phyloP scores from a whole-genome alignment of 768 basidiomycete species.

The Mycena haematopus region DNA sequence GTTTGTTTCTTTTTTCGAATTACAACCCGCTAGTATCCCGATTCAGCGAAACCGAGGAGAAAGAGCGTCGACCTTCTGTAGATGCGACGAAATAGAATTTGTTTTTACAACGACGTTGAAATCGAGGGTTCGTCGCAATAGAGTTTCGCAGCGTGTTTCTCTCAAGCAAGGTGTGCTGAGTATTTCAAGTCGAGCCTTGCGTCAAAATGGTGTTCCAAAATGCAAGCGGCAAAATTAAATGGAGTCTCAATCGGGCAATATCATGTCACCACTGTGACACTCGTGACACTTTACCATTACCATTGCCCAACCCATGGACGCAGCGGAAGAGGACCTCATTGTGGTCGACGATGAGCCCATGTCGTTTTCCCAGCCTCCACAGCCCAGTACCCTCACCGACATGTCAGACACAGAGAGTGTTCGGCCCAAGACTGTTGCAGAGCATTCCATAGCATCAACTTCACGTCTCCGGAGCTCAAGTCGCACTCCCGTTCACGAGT shows the following conservation, averaged over 20 bases:
- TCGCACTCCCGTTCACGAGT: conserved; percentile 35
- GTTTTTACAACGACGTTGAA: too few species aligned
- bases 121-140: too few species aligned
- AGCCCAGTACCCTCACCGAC: conserved; percentile 4
- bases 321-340: conserved; percentile 29
- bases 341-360: conserved; percentile 32
- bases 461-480: conserved; percentile 28
- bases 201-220: too few species aligned
- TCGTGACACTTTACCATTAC: conserved; percentile 9
- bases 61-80: background rate
- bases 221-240: too few species aligned
- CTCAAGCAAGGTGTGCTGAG: background rate
- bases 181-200: too few species aligned
- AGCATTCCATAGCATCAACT: conserved; percentile 24
- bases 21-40: conserved; percentile 1
- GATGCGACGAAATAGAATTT: background rate
- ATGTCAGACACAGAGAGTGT: conserved; percentile 5
- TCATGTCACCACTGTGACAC: conserved; percentile 5
- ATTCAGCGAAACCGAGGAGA: background rate
- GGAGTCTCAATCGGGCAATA: background rate
- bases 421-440: conserved; percentile 16
- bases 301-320: conserved; percentile 21
- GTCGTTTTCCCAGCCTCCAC: background rate
- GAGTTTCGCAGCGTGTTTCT: too few species aligned
- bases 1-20: conserved; percentile 35